These are phyloP conservation scores for Irpex rosettiformis DNA, from an alignment of 1,284 basidiomycete species.

Conservation along the genomic window DNA sequence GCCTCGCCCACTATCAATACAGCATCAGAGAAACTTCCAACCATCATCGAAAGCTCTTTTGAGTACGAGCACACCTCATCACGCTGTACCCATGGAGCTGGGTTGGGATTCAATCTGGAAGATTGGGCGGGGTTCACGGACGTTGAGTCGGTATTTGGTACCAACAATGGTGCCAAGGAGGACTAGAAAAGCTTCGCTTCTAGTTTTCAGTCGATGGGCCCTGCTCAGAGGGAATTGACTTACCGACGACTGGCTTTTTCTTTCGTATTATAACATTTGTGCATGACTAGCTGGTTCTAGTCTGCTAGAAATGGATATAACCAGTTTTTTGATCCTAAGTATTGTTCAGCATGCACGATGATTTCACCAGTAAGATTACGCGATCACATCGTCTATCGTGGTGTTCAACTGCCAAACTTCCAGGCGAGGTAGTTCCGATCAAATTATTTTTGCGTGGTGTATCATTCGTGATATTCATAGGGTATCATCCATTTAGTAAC, in stretches of 20 bases:
- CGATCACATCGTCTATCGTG: neutral
- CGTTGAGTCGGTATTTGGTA: neutral
- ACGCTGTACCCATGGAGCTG: neutral
- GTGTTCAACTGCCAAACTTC: too few species aligned
- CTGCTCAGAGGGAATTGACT: neutral
- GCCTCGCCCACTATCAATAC: neutral
- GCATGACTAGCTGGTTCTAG: neutral
- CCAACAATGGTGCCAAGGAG: neutral
- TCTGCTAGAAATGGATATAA: neutral
- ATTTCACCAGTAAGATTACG: neutral
- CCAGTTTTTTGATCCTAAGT: neutral
- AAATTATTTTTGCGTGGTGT: neutral
- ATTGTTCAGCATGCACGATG: neutral
- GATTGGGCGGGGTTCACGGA: neutral
- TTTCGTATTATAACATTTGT: neutral
- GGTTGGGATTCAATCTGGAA: conserved; percentile 1
- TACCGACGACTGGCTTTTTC: neutral
- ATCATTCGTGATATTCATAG: neutral
- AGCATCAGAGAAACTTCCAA: neutral
- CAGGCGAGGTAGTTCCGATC: too few species aligned
- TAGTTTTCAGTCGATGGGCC: neutral
- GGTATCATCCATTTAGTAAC: neutral
- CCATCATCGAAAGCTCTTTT: neutral
- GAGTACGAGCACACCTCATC: neutral
- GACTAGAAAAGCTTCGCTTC: neutral